Percentiles rank a stretch among this genome's conserved stretches.
phyloP scores from a whole-genome alignment of 2,329 filamentous ascomycete species.

The Didymella keratinophila region DNA sequence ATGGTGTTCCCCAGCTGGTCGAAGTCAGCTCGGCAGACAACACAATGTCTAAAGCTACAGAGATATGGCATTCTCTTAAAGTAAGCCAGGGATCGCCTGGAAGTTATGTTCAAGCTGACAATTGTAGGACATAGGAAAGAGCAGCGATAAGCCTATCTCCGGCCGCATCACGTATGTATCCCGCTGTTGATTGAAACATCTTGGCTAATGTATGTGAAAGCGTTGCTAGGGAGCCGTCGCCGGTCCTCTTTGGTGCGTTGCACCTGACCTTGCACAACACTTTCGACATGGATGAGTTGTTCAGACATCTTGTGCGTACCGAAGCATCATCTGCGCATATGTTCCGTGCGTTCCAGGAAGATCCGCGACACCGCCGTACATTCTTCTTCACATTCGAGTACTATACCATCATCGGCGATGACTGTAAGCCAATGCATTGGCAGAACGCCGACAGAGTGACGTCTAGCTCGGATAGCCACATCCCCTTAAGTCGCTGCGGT shows the following conservation, averaged over 20 bases:
- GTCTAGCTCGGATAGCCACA: constrained; percentile 57
- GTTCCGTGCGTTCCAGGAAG: constrained; percentile 58
- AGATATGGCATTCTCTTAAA: constrained; percentile 42
- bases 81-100: background rate
- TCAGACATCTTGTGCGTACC: constrained; percentile 62
- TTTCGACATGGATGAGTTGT: constrained; percentile 70
- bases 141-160: constrained; percentile 55
- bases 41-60: constrained; percentile 45
- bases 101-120: background rate
- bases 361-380: constrained; percentile 60
- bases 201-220: constrained; percentile 15
- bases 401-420: constrained; percentile 66
- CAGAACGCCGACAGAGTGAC: constrained; percentile 62
- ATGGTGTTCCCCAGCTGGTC: constrained; percentile 54
- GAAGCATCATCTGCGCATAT: constrained; percentile 56
- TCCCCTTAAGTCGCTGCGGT: constrained; percentile 66
- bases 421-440: constrained; percentile 66
- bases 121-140: constrained; percentile 45
- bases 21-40: constrained; percentile 45
- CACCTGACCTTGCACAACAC: constrained; percentile 65
- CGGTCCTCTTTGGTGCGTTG: constrained; percentile 66
- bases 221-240: constrained; percentile 67
- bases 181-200: background rate
- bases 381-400: constrained; percentile 73
- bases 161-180: constrained; percentile 61